Percentiles rank a stretch among this genome's conserved stretches.
Conservation (phyloP, 495 filamentous ascomycete genomes). For the Xylaria longipes region DNA sequence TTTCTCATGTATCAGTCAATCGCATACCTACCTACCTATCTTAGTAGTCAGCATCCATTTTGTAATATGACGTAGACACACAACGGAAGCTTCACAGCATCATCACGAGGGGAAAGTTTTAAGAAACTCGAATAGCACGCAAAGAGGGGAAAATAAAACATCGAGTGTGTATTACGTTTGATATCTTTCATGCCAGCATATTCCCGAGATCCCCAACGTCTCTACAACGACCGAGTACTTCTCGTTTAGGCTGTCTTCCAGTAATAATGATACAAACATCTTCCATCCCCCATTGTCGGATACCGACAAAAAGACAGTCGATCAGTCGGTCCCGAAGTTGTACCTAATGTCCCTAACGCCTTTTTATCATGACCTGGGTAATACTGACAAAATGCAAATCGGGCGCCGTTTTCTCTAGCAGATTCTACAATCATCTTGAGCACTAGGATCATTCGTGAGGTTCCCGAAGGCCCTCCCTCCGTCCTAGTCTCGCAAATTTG, state of each 20-base stretch:
- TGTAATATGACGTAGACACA: constrained; percentile 1
- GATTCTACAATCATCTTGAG: not conserved
- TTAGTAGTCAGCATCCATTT: not conserved
- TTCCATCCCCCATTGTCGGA: not conserved
- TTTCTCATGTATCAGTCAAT: constrained; percentile 9
- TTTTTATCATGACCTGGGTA: not conserved
- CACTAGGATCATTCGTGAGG: not conserved
- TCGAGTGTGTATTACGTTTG: not conserved
- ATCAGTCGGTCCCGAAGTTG: not conserved
- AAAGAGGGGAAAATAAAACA: not conserved
- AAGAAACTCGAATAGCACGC: not conserved
- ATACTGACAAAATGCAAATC: constrained; percentile 1
- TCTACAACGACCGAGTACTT: not conserved
- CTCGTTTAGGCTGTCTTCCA: not conserved
- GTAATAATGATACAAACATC: not conserved
- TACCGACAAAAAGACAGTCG: not conserved
- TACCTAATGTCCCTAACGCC: constrained; percentile 14
- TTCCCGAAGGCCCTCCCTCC: not conserved
- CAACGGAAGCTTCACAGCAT: constrained; percentile 19
- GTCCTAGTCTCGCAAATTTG: not conserved
- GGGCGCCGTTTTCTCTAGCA: not conserved
- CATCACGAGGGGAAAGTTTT: not conserved
- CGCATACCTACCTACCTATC: not conserved
- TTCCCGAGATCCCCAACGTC: not conserved
- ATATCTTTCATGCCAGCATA: constrained; percentile 1